Percentiles rank a stretch among this genome's conserved stretches.
These are phyloP conservation scores for Mariannaea elegans DNA, from an alignment of 2,329 filamentous ascomycete genomes.

Conservation along the genomic window DNA sequence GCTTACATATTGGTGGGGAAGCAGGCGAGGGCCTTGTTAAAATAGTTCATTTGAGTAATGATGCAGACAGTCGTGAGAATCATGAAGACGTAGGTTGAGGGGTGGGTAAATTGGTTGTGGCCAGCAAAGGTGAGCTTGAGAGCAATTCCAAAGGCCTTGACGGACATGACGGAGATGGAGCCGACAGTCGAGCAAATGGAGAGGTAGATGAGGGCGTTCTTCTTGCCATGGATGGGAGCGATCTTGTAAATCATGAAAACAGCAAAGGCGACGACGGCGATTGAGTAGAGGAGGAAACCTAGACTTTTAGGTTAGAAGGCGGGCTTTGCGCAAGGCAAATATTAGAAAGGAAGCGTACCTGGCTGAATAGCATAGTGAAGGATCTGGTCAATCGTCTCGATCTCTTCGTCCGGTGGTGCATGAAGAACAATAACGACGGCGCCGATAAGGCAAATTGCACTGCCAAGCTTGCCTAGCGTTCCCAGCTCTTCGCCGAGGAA, in stretches of 20 bases:
- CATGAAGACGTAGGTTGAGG: conserved; percentile 96
- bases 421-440: conserved; percentile 98
- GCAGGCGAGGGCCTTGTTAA: conserved; percentile 97
- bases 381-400: conserved; percentile 91
- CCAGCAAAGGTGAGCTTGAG: conserved; percentile 93
- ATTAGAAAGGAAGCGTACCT: conserved; percentile 61
- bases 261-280: conserved; percentile 83
- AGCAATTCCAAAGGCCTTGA: conserved; percentile 98
- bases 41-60: conserved; percentile 99
- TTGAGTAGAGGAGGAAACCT: conserved; percentile 92
- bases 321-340: too few species aligned
- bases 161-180: conserved; percentile 97
- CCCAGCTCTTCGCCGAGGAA: conserved; percentile 91
- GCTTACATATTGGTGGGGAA: conserved; percentile 97
- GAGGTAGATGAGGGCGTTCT: conserved; percentile 94
- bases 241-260: conserved; percentile 96
- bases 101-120: conserved; percentile 93
- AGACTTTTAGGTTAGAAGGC: conserved; percentile 17
- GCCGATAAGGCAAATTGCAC: conserved; percentile 94
- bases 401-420: conserved; percentile 91
- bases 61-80: conserved; percentile 95
- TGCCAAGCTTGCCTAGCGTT: conserved; percentile 91
- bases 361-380: conserved; percentile 89
- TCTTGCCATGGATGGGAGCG: conserved; percentile 88
- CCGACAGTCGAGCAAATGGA: conserved; percentile 98